A percentile compares a stretch with the other conserved stretches of the same genome.
These are phyloP conservation scores for Neopestalotiopsis sp. DNA, from an alignment of 2,329 filamentous ascomycete species.

Conservation along the genomic window DNA sequence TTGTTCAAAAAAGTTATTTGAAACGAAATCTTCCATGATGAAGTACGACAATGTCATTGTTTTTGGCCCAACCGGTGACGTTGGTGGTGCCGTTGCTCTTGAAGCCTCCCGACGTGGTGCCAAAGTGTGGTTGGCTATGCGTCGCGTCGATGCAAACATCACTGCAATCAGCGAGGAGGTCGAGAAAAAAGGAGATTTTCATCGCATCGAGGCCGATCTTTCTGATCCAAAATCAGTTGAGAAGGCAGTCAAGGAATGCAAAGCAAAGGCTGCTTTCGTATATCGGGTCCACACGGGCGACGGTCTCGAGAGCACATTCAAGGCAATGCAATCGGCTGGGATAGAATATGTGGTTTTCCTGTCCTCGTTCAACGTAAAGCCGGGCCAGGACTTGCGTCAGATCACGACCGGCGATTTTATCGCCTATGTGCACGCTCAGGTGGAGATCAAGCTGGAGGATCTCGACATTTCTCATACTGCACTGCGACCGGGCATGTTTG, in stretches of 20 bases:
- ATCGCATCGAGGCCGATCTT: constrained; percentile 15
- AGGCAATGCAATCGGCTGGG: background rate
- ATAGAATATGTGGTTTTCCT: background rate
- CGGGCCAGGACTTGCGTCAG: background rate
- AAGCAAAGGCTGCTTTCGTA: background rate
- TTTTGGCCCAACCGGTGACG: constrained; percentile 54
- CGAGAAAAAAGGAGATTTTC: background rate
- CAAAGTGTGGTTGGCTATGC: constrained; percentile 53
- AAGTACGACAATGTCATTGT: constrained; percentile 39
- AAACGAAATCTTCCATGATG: background rate
- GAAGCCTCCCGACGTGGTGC: constrained; percentile 44
- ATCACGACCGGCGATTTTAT: background rate
- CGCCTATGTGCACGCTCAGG: background rate
- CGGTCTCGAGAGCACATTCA: background rate
- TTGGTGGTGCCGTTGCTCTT: constrained; percentile 46
- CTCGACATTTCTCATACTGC: background rate
- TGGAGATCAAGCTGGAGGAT: background rate
- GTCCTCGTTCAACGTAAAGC: background rate
- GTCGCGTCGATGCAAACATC: constrained; percentile 48
- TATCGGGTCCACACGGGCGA: background rate
- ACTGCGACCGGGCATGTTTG: background rate
- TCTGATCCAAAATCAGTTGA: background rate
- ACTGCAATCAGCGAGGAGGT: constrained; percentile 21
- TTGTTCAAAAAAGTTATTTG: too few relatives aligned
- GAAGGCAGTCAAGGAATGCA: background rate